Evolutionary conservation across 75 land plant species (phyloP), one percentile per base, ranked within the genome.

Genomic region (Gnetum montanum): DNA sequence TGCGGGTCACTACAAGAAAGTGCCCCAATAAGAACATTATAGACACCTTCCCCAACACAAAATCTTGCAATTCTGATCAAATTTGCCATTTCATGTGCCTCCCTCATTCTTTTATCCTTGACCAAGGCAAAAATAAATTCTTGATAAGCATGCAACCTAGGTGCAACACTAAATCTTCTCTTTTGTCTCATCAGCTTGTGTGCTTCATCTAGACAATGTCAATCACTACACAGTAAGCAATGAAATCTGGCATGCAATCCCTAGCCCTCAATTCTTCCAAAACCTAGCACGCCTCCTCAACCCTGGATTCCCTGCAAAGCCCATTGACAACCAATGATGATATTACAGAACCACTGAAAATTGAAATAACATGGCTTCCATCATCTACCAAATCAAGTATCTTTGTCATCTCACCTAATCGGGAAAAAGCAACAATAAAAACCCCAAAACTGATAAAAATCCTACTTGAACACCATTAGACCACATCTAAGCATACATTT

Each of bases 161-260:
- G 86, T 24, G 86, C 82, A 0, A 83, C 86, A 28, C 86, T 74
- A 1, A 75, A 41, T 65, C 75, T 83, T 57, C 83, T 71, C 63
- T 83, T 83, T 73, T 59, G 77, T 61, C 79, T 83, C 64, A 75
- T 54, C 10, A 79, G 69, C 34, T 22, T 41, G 40, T 37, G 60
- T 11, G 51, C 60, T 1, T 83, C 79, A 43, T 54, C 76, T 19
- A 71, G 54, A 24, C 50, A 43, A 2, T 68, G 59, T 83, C 83
- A 5, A 71, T 60, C 8, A 83, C 79, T 50, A 69, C 47, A 37
- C 74, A 56, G 49, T 83, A 83, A 0, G 83, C 73, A 34, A 83
- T 66, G 33, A 83, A 83, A 69, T 83, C 86, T 44, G 86, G 86
- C 37, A 79, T 83, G n/a, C 64, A 83, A 0, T 24, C 68, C 56